These are phyloP conservation scores for Acacia melanoxylon DNA, from an alignment of 306 rosid genomes.

Conservation along the genomic window DNA sequence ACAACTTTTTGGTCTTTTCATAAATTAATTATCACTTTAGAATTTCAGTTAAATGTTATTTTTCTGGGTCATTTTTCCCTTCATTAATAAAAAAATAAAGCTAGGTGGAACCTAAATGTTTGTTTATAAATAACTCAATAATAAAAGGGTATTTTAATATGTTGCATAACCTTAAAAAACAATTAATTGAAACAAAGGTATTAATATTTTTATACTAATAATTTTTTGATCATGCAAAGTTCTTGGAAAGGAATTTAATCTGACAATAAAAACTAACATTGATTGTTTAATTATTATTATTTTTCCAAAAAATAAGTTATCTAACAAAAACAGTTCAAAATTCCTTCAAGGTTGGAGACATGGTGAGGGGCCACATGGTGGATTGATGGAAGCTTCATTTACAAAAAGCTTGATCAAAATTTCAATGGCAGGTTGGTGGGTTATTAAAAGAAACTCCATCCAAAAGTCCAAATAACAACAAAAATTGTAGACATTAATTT, in stretches of 20 bases:
- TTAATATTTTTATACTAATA: no score
- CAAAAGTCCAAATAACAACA: conserved; percentile 74
- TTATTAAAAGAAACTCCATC: conserved; percentile 36
- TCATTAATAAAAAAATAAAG: not conserved
- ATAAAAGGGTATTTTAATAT: not conserved
- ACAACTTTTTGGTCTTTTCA: not conserved
- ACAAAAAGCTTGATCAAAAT: conserved; percentile 37
- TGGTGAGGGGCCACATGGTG: conserved; percentile 41
- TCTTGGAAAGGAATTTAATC: not conserved
- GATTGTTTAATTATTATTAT: not conserved
- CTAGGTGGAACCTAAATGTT: not conserved
- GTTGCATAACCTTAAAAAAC: not conserved
- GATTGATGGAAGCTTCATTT: conserved; percentile 22
- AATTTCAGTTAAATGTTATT: no score
- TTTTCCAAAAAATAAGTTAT: not conserved
- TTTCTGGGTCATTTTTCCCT: not conserved
- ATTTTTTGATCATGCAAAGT: not conserved
- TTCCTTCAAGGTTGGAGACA: conserved; percentile 20
- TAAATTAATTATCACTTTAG: not conserved
- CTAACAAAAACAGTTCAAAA: not conserved
- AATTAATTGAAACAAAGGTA: not conserved
- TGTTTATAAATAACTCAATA: not conserved
- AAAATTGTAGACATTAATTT: conserved; percentile 47
- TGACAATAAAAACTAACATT: not conserved
- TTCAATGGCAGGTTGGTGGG: conserved; percentile 80